These are phyloP conservation scores for Cetraspora pellucida DNA, from an alignment of 192 early-diverging fungal species.

Conservation along the genomic window DNA sequence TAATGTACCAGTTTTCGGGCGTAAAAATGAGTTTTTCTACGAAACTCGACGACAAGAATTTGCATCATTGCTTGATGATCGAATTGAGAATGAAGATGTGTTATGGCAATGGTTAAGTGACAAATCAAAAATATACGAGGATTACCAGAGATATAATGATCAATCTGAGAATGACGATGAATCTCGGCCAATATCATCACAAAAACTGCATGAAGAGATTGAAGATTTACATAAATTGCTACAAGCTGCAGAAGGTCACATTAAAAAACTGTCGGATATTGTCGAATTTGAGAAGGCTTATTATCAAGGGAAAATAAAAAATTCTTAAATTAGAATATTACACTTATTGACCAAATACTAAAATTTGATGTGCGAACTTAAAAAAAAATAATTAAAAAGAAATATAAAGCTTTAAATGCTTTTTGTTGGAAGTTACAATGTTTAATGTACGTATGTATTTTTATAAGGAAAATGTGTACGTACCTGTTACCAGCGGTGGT, in stretches of 20 bases:
- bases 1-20: neutral
- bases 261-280: conserved; percentile 16
- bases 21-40: neutral
- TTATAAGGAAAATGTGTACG: too few species aligned
- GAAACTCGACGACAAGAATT: neutral
- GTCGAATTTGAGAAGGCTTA: conserved; percentile 11
- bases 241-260: conserved; percentile 16
- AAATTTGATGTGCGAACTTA: too few species aligned
- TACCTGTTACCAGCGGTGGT: too few species aligned
- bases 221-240: conserved; percentile 23
- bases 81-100: neutral
- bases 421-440: too few species aligned
- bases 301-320: too few species aligned
- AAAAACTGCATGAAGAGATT: conserved; percentile 10
- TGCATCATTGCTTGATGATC: conserved; percentile 12
- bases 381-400: too few species aligned
- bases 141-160: neutral
- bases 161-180: neutral
- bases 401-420: too few species aligned
- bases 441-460: too few species aligned
- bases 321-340: too few species aligned
- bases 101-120: conserved; percentile 21
- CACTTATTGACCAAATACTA: too few species aligned
- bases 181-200: neutral
- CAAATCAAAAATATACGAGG: conserved; percentile 23